Conservation (phyloP, 768 basidiomycete species). For the Termitomyces sp. region DNA sequence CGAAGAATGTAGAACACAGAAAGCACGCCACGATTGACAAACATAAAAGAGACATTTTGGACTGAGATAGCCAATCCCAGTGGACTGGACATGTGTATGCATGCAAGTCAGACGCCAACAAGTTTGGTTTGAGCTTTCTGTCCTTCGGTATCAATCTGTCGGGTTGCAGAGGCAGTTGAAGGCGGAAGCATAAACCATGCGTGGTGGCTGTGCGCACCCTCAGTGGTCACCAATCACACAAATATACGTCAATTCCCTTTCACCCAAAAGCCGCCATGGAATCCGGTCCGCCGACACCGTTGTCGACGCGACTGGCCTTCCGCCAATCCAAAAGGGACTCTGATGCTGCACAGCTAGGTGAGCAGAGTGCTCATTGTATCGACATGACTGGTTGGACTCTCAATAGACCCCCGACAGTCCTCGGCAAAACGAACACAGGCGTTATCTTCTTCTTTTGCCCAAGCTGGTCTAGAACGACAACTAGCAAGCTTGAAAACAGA, state of each 20-base stretch:
- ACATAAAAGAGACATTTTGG: too few species aligned
- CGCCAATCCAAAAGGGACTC: slow-evolving; percentile 6
- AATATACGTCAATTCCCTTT: slow-evolving; percentile 1
- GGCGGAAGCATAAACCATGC: too few species aligned
- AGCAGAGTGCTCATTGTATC: not conserved
- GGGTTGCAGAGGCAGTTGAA: too few species aligned
- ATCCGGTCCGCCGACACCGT: slow-evolving; percentile 5
- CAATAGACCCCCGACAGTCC: slow-evolving; percentile 60
- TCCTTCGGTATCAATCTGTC: too few species aligned
- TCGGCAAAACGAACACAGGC: slow-evolving; percentile 62
- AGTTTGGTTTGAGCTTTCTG: too few species aligned
- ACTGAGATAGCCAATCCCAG: too few species aligned
- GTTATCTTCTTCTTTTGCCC: slow-evolving; percentile 58
- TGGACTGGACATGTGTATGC: too few species aligned
- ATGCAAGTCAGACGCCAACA: too few species aligned
- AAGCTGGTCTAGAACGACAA: slow-evolving; percentile 66
- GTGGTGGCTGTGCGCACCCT: not conserved
- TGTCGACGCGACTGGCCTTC: slow-evolving; percentile 2
- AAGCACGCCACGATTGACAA: too few species aligned
- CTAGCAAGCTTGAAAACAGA: slow-evolving; percentile 58
- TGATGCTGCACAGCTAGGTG: slow-evolving; percentile 7
- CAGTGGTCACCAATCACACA: not conserved
- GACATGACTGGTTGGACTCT: not conserved
- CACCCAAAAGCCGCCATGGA: not conserved
- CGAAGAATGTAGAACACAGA: too few species aligned